Percentiles rank a stretch among this genome's conserved stretches.
Conservation (phyloP, 768 basidiomycete species). For the Exidia glandulosa region DNA sequence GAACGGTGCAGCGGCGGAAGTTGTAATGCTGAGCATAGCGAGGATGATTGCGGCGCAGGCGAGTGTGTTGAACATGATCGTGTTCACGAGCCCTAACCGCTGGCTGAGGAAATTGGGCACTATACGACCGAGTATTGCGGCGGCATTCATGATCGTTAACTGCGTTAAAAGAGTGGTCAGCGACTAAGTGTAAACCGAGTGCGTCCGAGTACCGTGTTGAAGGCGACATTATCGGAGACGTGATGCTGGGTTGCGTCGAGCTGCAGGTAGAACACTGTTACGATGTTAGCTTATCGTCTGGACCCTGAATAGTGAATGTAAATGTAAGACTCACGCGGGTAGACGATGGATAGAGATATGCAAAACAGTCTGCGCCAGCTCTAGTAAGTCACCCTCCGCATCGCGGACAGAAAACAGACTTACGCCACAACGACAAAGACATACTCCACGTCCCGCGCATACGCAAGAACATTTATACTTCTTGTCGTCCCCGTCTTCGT, state of each 20-base stretch:
- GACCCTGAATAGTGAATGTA: not conserved
- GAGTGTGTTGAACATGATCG: slow-evolving; percentile 17
- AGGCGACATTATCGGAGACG: slow-evolving; percentile 34
- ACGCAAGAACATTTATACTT: too few species aligned
- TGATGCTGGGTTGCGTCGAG: slow-evolving; percentile 39
- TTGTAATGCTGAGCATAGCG: slow-evolving; percentile 27
- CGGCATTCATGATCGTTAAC: slow-evolving; percentile 43
- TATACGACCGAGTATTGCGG: slow-evolving; percentile 39
- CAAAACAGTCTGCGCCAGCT: not conserved
- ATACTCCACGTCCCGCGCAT: too few species aligned
- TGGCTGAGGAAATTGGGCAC: slow-evolving; percentile 34
- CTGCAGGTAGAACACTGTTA: slow-evolving; percentile 47
- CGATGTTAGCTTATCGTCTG: too few species aligned
- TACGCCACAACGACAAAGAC: too few species aligned
- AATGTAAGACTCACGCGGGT: not conserved
- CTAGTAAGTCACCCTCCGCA: too few species aligned
- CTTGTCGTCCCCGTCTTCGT: too few species aligned
- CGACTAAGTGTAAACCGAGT: not conserved
- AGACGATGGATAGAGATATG: not conserved
- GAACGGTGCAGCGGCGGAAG: slow-evolving; percentile 18
- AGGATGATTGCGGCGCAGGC: not conserved
- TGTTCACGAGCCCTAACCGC: slow-evolving; percentile 32
- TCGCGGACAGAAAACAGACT: too few species aligned
- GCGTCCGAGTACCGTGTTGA: slow-evolving; percentile 43
- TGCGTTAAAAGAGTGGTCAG: slow-evolving; percentile 10